Conservation (phyloP, 148 eudicot species). For the Simmondsia chinensis region DNA sequence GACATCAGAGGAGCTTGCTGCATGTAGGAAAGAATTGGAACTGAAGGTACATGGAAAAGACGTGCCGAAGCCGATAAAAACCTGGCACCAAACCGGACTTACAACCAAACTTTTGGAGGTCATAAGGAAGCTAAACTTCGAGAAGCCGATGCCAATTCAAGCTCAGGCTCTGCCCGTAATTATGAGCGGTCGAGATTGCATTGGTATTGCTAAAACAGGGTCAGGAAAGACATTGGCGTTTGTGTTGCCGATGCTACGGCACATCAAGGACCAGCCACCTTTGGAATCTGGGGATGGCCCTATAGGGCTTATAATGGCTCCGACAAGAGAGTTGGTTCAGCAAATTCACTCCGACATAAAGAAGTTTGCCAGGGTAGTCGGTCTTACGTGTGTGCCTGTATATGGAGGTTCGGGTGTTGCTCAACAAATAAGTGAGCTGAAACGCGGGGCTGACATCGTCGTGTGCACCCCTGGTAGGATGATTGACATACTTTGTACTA, state of each 20-base stretch:
- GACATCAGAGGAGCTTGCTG: constrained; percentile 56
- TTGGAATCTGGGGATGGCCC: constrained; percentile 82
- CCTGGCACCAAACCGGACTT: constrained; percentile 79
- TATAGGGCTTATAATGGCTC: constrained; percentile 80
- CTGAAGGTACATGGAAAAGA: constrained; percentile 77
- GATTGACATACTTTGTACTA: constrained; percentile 77
- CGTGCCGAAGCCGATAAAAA: constrained; percentile 66
- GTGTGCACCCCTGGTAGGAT: constrained; percentile 90
- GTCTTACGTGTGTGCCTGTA: constrained; percentile 70
- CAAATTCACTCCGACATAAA: constrained; percentile 72
- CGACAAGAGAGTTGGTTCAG: constrained; percentile 81
- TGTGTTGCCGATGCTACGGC: constrained; percentile 82
- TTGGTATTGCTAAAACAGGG: constrained; percentile 80
- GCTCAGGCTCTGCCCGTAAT: constrained; percentile 73
- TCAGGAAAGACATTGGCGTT: constrained; percentile 83
- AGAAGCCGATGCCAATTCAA: constrained; percentile 85
- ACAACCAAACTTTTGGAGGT: constrained; percentile 59
- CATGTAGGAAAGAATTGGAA: constrained; percentile 54
- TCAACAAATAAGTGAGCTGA: constrained; percentile 72
- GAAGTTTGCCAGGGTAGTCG: constrained; percentile 63
- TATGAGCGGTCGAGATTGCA: constrained; percentile 87
- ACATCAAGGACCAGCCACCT: constrained; percentile 75
- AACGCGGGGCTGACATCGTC: constrained; percentile 73
- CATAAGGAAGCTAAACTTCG: constrained; percentile 58
- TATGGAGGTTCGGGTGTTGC: constrained; percentile 86